Evolutionary conservation across 2,329 filamentous ascomycete species (phyloP), one percentile per base, ranked within the genome.

Genomic region (Botryotinia narcissicola): DNA sequence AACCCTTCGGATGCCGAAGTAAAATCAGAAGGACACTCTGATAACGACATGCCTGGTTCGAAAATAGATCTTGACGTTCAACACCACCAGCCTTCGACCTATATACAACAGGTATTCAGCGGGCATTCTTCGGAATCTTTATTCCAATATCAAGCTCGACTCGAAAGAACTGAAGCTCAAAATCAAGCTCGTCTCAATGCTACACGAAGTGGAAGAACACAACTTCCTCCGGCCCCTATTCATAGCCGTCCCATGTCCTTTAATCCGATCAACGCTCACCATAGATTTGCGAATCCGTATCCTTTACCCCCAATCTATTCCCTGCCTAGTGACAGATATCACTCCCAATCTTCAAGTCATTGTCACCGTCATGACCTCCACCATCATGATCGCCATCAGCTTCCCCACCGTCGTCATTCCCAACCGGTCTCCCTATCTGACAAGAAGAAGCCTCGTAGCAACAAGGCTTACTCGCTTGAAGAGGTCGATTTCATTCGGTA

Each of bases 401-500:
- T 29, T 25, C 9, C 54, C 40, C 48, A 42, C 10, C 48, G n/a
- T 57, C 48, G 48, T 2, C 35, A 59, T 14, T 69, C 66, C n/a
- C 48, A 18, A 7, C 14, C 66, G 9, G 37, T 25, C 40, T 32
- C 48, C 10, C 10, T n/a, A 16, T 22, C 66, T 37, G 40, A 32
- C 4, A 69, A 42, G n/a, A 57, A 54, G 25, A 64, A 62, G 9
- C 67, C 68, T 40, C 75, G 73, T 42, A 74, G 73, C 46, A 77
- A 77, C 59, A 73, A 74, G 22, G 54, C 74, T 9, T 77, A 77
- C 44, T 72, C 66, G 4, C 35, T 37, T 8, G 74, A 75, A 57
- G 73, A 76, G 37, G 70, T 76, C 10, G 66, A 74, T 42, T 75
- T 71, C 6, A 76, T 77, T 16, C 62, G 74, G 3, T 77, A 77